A percentile compares a stretch with the other conserved stretches of the same genome.
These are phyloP conservation scores for Saccharomycopsis sp. DNA, from an alignment of 805 yeast species.

Conservation along the genomic window DNA sequence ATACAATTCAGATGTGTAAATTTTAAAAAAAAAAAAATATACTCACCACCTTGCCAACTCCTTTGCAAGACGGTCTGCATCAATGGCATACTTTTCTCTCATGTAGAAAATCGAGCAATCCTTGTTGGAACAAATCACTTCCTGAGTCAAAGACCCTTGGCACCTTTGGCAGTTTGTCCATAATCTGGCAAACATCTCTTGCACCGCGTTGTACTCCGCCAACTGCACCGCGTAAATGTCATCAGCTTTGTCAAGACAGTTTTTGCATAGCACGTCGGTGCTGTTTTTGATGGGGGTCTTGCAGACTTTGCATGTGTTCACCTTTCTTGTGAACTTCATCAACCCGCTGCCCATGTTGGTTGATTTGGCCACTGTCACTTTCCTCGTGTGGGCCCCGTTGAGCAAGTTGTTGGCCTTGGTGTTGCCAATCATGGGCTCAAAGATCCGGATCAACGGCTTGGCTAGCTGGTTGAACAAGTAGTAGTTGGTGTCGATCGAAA, in stretches of 20 bases:
- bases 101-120: constrained; percentile 97
- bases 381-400: constrained; percentile 77
- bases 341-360: constrained; percentile 56
- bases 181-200: constrained; percentile 71
- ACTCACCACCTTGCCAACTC: constrained; percentile 35
- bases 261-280: constrained; percentile 71
- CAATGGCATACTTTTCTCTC: constrained; percentile 83
- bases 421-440: constrained; percentile 91
- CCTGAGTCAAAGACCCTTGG: constrained; percentile 93
- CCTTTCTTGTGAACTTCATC: constrained; percentile 85
- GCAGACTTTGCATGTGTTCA: constrained; percentile 84
- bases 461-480: constrained; percentile 88
- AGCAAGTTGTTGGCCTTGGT: constrained; percentile 69
- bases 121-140: constrained; percentile 87
- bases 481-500: constrained; percentile 91
- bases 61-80: constrained; percentile 43
- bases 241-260: constrained; percentile 67
- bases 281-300: constrained; percentile 61
- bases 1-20: neutral
- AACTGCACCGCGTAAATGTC: constrained; percentile 74
- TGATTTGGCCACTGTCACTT: constrained; percentile 44
- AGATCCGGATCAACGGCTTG: constrained; percentile 87
- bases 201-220: constrained; percentile 69
- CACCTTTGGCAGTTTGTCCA: constrained; percentile 99
- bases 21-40: neutral